phyloP scores from a whole-genome alignment of 805 yeast species.

The Naumovozyma baii region DNA sequence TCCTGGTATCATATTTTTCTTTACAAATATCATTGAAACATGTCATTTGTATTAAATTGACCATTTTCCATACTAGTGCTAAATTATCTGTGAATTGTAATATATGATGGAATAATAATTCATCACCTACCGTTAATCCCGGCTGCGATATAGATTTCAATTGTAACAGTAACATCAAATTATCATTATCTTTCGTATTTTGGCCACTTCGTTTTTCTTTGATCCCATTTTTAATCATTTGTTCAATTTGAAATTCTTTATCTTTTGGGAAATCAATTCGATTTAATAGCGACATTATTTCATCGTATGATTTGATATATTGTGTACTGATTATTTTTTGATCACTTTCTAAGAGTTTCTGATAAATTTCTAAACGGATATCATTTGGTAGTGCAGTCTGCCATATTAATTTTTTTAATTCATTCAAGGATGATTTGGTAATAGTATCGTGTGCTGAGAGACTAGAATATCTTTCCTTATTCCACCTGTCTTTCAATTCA shows the following conservation, averaged over 20 bases:
- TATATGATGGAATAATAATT: slow-evolving; percentile 25
- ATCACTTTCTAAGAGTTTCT: slow-evolving; percentile 15
- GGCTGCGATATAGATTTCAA: slow-evolving; percentile 29
- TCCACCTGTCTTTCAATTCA: slow-evolving; percentile 12
- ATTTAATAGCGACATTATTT: slow-evolving; percentile 25
- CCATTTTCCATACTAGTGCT: slow-evolving; percentile 24
- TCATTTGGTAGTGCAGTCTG: slow-evolving; percentile 18
- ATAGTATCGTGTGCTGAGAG: background rate
- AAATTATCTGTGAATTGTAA: slow-evolving; percentile 5
- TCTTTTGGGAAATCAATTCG: slow-evolving; percentile 24
- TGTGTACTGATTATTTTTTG: slow-evolving; percentile 11
- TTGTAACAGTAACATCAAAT: slow-evolving; percentile 23
- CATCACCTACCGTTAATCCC: slow-evolving; percentile 31
- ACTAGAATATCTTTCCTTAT: slow-evolving; percentile 9
- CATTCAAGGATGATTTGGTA: background rate
- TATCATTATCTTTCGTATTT: slow-evolving; percentile 7
- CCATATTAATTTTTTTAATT: slow-evolving; percentile 19
- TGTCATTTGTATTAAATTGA: slow-evolving; percentile 21
- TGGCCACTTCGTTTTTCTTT: slow-evolving; percentile 6
- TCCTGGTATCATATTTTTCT: slow-evolving; percentile 21
- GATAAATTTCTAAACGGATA: slow-evolving; percentile 13
- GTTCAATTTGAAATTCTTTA: slow-evolving; percentile 23
- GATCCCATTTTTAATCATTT: slow-evolving; percentile 13
- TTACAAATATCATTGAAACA: slow-evolving; percentile 22
- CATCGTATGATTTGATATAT: slow-evolving; percentile 33